A percentile compares a stretch with the other conserved stretches of the same genome.
These are phyloP conservation scores for Saturnispora zaruensis DNA, from an alignment of 805 yeast species.

Conservation along the genomic window DNA sequence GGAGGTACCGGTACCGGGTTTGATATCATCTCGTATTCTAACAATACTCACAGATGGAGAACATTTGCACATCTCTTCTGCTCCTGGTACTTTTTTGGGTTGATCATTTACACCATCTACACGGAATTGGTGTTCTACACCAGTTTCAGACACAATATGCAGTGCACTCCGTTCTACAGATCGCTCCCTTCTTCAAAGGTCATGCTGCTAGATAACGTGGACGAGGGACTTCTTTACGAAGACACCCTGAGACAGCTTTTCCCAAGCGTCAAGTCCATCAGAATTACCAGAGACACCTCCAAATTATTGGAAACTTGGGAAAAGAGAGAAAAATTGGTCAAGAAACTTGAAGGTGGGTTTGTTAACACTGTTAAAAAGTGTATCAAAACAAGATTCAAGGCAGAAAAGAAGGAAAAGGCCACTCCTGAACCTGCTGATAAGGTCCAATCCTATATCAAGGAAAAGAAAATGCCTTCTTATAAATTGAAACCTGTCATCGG, in stretches of 20 bases:
- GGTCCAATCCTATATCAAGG: conserved; percentile 51
- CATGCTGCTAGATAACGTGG: conserved; percentile 61
- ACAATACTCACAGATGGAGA: conserved; percentile 54
- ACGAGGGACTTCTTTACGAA: conserved; percentile 34
- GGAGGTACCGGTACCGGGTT: conserved; percentile 50
- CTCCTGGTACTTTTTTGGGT: conserved; percentile 66
- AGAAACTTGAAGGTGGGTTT: conserved; percentile 57
- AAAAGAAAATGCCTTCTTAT: conserved; percentile 79
- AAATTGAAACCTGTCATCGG: conserved; percentile 64
- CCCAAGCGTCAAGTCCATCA: conserved; percentile 50
- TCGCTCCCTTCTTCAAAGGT: conserved; percentile 65
- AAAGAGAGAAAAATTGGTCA: conserved; percentile 54
- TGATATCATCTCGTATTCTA: conserved; percentile 54
- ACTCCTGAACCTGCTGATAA: conserved; percentile 50
- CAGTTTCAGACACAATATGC: conserved; percentile 63
- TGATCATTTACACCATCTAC: conserved; percentile 57
- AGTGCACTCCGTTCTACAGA: conserved; percentile 65
- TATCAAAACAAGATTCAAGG: conserved; percentile 45
- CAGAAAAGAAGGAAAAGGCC: conserved; percentile 48
- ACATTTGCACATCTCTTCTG: conserved; percentile 67
- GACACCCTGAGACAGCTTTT: conserved; percentile 51
- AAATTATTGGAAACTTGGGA: conserved; percentile 48
- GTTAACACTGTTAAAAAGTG: conserved; percentile 54
- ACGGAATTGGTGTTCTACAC: conserved; percentile 66
- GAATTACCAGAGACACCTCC: conserved; percentile 57